Evolutionary conservation across 768 basidiomycete species (phyloP).

Genomic region (Cyclocybe aegerita): DNA sequence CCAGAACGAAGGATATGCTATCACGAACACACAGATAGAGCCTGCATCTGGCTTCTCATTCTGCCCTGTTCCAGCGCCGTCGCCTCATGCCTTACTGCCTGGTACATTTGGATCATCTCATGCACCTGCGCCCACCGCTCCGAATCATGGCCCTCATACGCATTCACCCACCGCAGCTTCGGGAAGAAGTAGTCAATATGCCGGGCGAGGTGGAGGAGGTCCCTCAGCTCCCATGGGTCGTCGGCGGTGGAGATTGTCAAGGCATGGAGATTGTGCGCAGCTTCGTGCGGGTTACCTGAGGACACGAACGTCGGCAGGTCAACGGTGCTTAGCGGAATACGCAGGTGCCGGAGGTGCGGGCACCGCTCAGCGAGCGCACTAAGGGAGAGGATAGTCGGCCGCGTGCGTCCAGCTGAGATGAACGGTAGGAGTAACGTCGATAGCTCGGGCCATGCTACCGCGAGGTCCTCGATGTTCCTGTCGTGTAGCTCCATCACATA

Average conservation of each 20-base stretch:
- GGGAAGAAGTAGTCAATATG: slow-evolving; percentile 27
- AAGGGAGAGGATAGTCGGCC: slow-evolving; percentile 22
- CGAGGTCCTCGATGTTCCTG: slow-evolving; percentile 21
- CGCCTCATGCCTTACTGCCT: slow-evolving; percentile 25
- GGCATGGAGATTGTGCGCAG: slow-evolving; percentile 17
- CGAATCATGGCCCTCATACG: slow-evolving; percentile 17
- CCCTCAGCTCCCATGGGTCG: slow-evolving; percentile 22
- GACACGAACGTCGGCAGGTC: slow-evolving; percentile 13
- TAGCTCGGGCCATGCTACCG: slow-evolving; percentile 25
- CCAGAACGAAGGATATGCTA: too few species aligned
- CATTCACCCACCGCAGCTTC: slow-evolving; percentile 12
- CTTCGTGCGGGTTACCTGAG: slow-evolving; percentile 7
- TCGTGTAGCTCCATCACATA: slow-evolving; percentile 25
- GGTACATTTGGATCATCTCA: slow-evolving; percentile 28
- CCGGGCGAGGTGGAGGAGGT: slow-evolving; percentile 23
- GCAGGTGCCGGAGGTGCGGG: slow-evolving; percentile 18
- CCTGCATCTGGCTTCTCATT: too few species aligned
- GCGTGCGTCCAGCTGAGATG: slow-evolving; percentile 11
- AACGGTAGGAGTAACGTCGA: slow-evolving; percentile 23
- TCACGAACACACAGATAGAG: too few species aligned
- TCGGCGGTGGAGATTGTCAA: slow-evolving; percentile 22
- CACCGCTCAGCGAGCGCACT: slow-evolving; percentile 16
- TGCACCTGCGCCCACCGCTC: slow-evolving; percentile 27
- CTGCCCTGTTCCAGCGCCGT: slow-evolving; percentile 6
- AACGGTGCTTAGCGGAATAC: slow-evolving; percentile 21